Base-by-base conservation (phyloP, 768 basidiomycete species). In the Boletus vermiculosoides region DNA sequence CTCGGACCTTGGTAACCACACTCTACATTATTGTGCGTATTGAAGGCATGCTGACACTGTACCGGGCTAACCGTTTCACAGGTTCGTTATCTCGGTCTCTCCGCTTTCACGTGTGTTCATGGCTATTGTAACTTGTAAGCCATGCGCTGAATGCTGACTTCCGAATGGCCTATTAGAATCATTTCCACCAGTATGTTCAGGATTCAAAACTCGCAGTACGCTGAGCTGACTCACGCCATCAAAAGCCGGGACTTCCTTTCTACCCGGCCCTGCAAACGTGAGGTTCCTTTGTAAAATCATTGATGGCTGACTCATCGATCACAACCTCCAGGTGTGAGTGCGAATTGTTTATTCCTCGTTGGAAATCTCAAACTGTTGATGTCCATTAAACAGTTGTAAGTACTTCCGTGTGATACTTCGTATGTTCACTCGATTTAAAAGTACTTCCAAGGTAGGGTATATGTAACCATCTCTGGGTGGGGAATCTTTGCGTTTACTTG, bases 51-150 rank as follows among this genome's bases (percentile, higher is more conserved):
- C 3, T 18, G 18, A 11, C n/a, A 23, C 22, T 16, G 11, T 40
- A 22, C 39, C 12, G n/a, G 7, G 6, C 31, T 23, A 34, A 48
- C 8, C 16, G 13, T 23, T 13, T 4, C 22, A 16, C 36, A 59
- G 55, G 33, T 57, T n/a, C 50, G 58, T 31, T 57, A 57, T 56
- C 7, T 45, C 11, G 39, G 58, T 9, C 23, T 52, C 25, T 47
- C 8, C 30, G 9, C 30, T 8, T 30, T 34, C 33, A 12, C 7
- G 33, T 34, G 33, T 34, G 12, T 34, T 34, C 4, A 31, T 31
- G 10, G 31, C 3, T 31, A 31, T 31, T 31, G 11, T 15, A 36
- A 23, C 45, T 31, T 5, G 5, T 50, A 31, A 31, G 6, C 31
- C 11, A 31, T 12, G 31, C 3, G 12, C 31, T 1, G 3, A 31